These are phyloP conservation scores for Phialophora macrospora DNA, from an alignment of 2,329 filamentous ascomycete species.

Conservation along the genomic window DNA sequence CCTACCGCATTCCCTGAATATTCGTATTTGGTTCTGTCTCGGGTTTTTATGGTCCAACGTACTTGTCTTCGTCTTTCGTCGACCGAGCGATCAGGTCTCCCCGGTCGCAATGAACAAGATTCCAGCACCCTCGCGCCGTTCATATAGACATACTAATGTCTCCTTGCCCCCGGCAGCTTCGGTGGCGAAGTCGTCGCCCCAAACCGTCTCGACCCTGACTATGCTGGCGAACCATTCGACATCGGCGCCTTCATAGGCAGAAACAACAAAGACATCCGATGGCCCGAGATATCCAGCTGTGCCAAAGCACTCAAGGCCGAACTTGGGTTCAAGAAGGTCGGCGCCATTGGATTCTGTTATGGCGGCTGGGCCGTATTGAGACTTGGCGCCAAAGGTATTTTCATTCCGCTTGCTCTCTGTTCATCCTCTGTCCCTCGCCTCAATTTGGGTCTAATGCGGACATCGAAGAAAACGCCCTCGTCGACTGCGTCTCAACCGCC, in stretches of 20 bases:
- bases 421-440: neutral
- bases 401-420: too few relatives aligned
- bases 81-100: neutral
- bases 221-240: slow-evolving; percentile 45
- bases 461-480: slow-evolving; percentile 43
- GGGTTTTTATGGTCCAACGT: neutral
- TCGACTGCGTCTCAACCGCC: slow-evolving; percentile 54
- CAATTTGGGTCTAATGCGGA: neutral
- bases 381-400: slow-evolving; percentile 46
- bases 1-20: too few relatives aligned
- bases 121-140: neutral
- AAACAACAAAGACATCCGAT: slow-evolving; percentile 39
- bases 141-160: neutral
- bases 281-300: slow-evolving; percentile 49
- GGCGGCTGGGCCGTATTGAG: slow-evolving; percentile 52
- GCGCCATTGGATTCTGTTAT: slow-evolving; percentile 46
- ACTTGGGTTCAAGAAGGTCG: slow-evolving; percentile 50
- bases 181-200: slow-evolving; percentile 44
- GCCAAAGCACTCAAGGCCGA: slow-evolving; percentile 45
- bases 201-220: slow-evolving; percentile 41
- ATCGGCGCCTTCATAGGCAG: slow-evolving; percentile 39
- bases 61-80: neutral
- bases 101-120: neutral
- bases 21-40: too few relatives aligned
- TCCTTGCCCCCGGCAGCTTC: slow-evolving; percentile 37